These are phyloP conservation scores for Corylus heterophylla DNA, from an alignment of 306 rosid species.

Conservation along the genomic window DNA sequence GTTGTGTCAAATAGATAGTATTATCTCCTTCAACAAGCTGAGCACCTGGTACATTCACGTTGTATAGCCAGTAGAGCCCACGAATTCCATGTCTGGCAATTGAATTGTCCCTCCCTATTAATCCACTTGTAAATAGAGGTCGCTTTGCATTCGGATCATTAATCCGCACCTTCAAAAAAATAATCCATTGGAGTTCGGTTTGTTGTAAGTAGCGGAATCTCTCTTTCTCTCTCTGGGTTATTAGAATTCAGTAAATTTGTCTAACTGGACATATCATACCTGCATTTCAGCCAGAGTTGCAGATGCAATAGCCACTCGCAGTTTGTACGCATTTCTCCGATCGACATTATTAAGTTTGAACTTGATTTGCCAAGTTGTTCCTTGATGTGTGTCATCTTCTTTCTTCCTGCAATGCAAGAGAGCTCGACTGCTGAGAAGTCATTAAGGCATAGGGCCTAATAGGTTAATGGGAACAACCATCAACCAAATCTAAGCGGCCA, in stretches of 20 bases:
- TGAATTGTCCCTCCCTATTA: constrained; percentile 88
- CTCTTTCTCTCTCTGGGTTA: background rate
- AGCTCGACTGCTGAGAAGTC: background rate
- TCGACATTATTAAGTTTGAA: constrained; percentile 57
- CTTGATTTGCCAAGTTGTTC: constrained; percentile 93
- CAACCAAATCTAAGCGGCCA: background rate
- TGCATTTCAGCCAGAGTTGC: constrained; percentile 76
- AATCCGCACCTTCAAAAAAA: constrained; percentile 56
- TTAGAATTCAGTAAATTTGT: background rate
- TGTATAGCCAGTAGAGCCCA: constrained; percentile 76
- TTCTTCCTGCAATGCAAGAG: constrained; percentile 52
- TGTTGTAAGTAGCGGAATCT: background rate
- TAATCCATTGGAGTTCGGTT: background rate
- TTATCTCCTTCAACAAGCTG: constrained; percentile 72
- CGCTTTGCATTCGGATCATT: constrained; percentile 55
- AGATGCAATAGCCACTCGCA: constrained; percentile 82
- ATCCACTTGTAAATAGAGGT: constrained; percentile 81
- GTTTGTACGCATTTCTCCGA: constrained; percentile 47
- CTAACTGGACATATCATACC: constrained; percentile 36
- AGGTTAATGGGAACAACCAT: background rate
- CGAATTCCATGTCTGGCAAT: constrained; percentile 95
- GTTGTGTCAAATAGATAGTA: constrained; percentile 67
- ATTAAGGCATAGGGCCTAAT: background rate
- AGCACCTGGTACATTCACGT: constrained; percentile 37
- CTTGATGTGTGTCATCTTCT: constrained; percentile 61